phyloP scores from a whole-genome alignment of 441 rosid genomes.

The Arabidopsis lyrata region DNA sequence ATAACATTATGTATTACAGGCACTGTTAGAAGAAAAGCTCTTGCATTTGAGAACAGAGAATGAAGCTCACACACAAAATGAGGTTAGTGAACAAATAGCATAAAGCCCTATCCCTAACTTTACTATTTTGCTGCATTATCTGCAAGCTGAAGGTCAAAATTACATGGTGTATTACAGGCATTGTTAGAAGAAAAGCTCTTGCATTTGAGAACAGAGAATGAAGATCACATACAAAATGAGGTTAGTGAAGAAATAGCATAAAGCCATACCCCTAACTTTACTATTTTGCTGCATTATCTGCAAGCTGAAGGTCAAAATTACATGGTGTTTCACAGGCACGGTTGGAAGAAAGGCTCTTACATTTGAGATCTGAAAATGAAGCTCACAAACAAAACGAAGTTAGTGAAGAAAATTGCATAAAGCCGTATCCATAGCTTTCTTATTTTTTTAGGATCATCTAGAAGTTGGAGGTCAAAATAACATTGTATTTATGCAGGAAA shows the following conservation, averaged over 20 bases:
- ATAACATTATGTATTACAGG: conserved; percentile 28
- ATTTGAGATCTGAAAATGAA: conserved; percentile 40
- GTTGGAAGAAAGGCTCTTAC: conserved; percentile 41
- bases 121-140: conserved; percentile 5
- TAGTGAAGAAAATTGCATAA: conserved; percentile 36
- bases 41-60: conserved; percentile 36
- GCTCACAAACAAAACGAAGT: conserved; percentile 40
- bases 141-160: conserved; percentile 20
- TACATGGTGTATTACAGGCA: conserved; percentile 30
- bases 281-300: conserved; percentile 13
- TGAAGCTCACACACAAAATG: conserved; percentile 35
- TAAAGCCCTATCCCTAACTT: neutral
- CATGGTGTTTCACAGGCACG: conserved; percentile 30
- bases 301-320: conserved; percentile 19
- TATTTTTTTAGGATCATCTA: conserved; percentile 26
- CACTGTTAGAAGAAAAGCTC: conserved; percentile 38
- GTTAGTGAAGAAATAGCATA: conserved; percentile 32
- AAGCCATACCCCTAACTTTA: neutral
- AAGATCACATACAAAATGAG: conserved; percentile 34
- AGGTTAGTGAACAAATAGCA: conserved; percentile 32
- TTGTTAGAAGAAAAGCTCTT: conserved; percentile 38
- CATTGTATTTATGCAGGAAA: conserved; percentile 36
- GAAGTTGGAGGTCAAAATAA: conserved; percentile 28
- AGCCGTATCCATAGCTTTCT: conserved; percentile 18
- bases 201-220: conserved; percentile 37